Conservation (phyloP, 75 land plant species). For the Larix kaempferi region DNA sequence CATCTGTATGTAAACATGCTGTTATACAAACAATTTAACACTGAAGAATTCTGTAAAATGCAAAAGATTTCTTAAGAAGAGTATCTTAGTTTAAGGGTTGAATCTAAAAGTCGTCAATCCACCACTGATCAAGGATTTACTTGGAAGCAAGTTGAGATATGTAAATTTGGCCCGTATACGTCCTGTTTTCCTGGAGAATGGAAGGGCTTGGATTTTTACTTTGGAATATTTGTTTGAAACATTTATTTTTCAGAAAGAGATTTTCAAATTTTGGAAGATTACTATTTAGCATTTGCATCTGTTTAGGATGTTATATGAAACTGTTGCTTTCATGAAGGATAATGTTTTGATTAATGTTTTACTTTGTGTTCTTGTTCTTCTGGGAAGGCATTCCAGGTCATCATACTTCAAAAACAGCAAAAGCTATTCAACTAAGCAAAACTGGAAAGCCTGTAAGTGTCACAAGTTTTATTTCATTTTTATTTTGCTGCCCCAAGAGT, state of each 20-base stretch:
- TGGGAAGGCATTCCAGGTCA: conserved; percentile 32
- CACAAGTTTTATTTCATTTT: not conserved
- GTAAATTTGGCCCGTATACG: not conserved
- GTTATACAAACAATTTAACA: too few species aligned
- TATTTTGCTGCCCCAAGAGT: not conserved
- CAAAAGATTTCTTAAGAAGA: too few species aligned
- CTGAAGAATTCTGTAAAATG: too few species aligned
- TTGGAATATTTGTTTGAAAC: not conserved
- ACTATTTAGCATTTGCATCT: not conserved
- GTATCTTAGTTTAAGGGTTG: not conserved
- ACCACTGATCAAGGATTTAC: not conserved
- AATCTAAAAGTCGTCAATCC: not conserved
- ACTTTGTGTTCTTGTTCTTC: not conserved
- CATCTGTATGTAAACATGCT: too few species aligned
- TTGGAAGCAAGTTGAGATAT: not conserved
- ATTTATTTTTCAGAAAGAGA: not conserved
- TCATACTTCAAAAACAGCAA: conserved; percentile 23
- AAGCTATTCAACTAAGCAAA: conserved; percentile 16
- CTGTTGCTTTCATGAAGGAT: not conserved
- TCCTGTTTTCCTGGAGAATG: not conserved
- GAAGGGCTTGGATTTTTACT: not conserved
- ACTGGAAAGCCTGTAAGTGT: conserved; percentile 28
- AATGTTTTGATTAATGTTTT: not conserved
- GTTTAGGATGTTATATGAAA: not conserved
- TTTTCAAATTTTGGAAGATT: not conserved